phyloP scores from a whole-genome alignment of 2,329 filamentous ascomycete genomes.

The Aspergillus costaricaensis region DNA sequence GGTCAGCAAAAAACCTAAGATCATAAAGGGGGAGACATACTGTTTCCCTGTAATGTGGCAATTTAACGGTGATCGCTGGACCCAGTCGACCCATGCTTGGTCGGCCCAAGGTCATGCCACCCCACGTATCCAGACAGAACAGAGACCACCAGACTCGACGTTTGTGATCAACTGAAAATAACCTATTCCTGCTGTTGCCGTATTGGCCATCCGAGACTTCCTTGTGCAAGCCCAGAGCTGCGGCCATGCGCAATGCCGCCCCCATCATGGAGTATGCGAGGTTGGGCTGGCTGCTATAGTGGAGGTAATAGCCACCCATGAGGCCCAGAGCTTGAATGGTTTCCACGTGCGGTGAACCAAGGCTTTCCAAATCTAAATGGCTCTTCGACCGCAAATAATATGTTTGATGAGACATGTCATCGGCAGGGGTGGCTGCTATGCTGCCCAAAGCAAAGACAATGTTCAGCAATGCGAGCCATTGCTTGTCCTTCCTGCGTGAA shows the following conservation, averaged over 20 bases:
- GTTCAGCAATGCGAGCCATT: slow-evolving; percentile 73
- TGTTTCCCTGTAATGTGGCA: slow-evolving; percentile 56
- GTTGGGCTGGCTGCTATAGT: slow-evolving; percentile 76
- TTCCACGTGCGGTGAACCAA: slow-evolving; percentile 72
- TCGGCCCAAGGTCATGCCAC: slow-evolving; percentile 68
- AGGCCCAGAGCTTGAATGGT: slow-evolving; percentile 70
- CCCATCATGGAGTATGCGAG: slow-evolving; percentile 74
- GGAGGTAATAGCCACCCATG: slow-evolving; percentile 74
- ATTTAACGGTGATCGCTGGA: slow-evolving; percentile 66
- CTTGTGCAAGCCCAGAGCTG: slow-evolving; percentile 69
- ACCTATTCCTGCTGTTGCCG: slow-evolving; percentile 46
- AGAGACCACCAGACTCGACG: slow-evolving; percentile 74
- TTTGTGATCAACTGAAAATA: slow-evolving; percentile 61
- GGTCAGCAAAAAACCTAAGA: too few species aligned
- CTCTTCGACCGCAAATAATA: slow-evolving; percentile 71
- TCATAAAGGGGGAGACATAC: too few species aligned
- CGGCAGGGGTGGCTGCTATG: slow-evolving; percentile 64
- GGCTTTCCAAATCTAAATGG: slow-evolving; percentile 66
- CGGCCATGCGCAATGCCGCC: slow-evolving; percentile 72
- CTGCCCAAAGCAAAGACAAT: slow-evolving; percentile 76
- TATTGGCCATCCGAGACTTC: slow-evolving; percentile 56
- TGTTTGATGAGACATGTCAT: slow-evolving; percentile 66
- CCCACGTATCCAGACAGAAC: slow-evolving; percentile 74
- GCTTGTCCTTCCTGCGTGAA: slow-evolving; percentile 63
- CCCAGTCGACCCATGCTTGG: slow-evolving; percentile 70